These are phyloP conservation scores for Cutaneotrichosporon mucoides DNA, from an alignment of 1,284 basidiomycete species.

Conservation along the genomic window DNA sequence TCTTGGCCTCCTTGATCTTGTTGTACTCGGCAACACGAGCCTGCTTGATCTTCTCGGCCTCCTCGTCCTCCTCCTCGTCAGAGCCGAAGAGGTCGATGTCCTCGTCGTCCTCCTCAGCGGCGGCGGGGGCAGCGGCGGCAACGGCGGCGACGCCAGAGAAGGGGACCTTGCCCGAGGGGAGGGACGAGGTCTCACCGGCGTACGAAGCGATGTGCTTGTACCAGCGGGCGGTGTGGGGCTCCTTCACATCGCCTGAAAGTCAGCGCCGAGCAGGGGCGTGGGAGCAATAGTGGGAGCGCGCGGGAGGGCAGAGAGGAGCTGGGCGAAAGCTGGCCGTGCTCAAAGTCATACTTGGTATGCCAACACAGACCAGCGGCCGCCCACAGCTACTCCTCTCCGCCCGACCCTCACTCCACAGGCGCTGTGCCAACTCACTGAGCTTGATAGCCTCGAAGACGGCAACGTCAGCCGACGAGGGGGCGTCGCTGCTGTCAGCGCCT, in stretches of 20 bases:
- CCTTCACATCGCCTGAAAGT: constrained; percentile 55
- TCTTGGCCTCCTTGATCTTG: constrained; percentile 88
- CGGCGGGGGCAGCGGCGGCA: constrained; percentile 44
- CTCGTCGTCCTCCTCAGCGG: constrained; percentile 73
- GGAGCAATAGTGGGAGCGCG: no score
- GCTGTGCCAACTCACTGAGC: constrained; percentile 5
- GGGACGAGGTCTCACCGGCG: constrained; percentile 66
- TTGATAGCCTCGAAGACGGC: constrained; percentile 72
- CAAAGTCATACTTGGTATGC: no score
- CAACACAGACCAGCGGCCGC: no score
- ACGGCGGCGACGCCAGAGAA: constrained; percentile 62
- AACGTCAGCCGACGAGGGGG: constrained; percentile 94
- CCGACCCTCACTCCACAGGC: no score
- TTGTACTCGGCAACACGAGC: constrained; percentile 94
- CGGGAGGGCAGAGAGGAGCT: no score
- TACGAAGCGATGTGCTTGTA: constrained; percentile 91
- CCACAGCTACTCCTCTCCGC: no score
- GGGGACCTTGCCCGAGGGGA: constrained; percentile 80
- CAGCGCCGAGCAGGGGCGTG: neutral
- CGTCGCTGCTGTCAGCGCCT: constrained; percentile 61
- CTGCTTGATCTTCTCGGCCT: constrained; percentile 90
- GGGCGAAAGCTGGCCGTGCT: no score
- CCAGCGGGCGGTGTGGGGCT: constrained; percentile 85
- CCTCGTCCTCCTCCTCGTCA: constrained; percentile 67
- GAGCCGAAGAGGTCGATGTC: constrained; percentile 89